These are phyloP conservation scores for Lipomyces starkeyi DNA, from an alignment of 805 yeast genomes.

Conservation along the genomic window DNA sequence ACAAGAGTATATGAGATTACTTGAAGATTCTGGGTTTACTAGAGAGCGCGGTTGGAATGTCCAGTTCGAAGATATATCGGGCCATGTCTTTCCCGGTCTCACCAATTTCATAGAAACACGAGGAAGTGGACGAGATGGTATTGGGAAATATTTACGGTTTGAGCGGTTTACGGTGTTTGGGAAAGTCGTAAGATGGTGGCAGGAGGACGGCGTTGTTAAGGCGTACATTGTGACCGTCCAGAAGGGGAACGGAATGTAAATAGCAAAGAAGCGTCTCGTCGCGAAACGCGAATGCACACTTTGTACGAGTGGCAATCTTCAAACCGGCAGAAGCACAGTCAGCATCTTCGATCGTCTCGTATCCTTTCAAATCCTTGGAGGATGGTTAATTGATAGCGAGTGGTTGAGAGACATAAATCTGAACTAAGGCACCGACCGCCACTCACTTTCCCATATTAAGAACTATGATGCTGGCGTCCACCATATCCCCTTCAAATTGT, in stretches of 20 bases:
- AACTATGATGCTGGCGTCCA: conserved; percentile 5
- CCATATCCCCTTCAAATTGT: background rate
- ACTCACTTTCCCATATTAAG: conserved; percentile 44
- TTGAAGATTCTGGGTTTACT: conserved; percentile 21
- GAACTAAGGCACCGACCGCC: conserved; percentile 62
- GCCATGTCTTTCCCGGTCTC: conserved; percentile 31
- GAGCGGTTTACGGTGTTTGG: conserved; percentile 22
- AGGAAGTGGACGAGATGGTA: conserved; percentile 7
- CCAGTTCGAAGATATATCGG: conserved; percentile 25
- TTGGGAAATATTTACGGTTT: conserved; percentile 21
- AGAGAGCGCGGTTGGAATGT: conserved; percentile 22
- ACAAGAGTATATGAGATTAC: conserved; percentile 14
- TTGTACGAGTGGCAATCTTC: conserved; percentile 49
- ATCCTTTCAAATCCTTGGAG: conserved; percentile 64
- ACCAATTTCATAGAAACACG: conserved; percentile 18
- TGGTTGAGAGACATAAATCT: conserved; percentile 54
- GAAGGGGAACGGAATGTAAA: background rate
- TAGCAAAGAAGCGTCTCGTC: conserved; percentile 49
- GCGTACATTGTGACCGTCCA: conserved; percentile 17
- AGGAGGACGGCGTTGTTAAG: conserved; percentile 13
- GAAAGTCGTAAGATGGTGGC: conserved; percentile 31
- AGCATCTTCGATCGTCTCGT: conserved; percentile 55
- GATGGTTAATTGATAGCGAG: conserved; percentile 55
- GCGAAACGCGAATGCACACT: conserved; percentile 62
- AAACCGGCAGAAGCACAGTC: conserved; percentile 54